These are phyloP conservation scores for Sclerotinia spermophila DNA, from an alignment of 2,329 filamentous ascomycete species.

Conservation along the genomic window DNA sequence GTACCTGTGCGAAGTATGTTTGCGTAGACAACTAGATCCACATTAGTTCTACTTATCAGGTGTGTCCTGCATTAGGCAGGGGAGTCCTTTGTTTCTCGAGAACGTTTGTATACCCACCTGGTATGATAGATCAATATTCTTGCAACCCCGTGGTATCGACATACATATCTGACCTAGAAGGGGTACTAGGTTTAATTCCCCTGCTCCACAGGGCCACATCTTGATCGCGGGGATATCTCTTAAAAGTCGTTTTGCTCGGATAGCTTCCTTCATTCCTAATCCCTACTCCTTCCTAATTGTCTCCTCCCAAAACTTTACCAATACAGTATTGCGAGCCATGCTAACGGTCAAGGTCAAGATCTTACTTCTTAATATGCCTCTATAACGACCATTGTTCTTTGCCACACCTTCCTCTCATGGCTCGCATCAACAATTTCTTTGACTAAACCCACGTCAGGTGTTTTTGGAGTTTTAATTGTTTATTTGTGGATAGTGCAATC, in stretches of 20 bases:
- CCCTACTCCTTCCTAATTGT: background rate
- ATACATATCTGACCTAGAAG: background rate
- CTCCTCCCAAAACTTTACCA: background rate
- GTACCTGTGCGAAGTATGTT: background rate
- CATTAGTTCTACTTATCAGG: background rate
- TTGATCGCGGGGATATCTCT: conserved; percentile 14
- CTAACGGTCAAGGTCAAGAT: conserved; percentile 8
- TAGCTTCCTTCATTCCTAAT: background rate
- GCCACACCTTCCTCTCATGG: background rate
- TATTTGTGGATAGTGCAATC: background rate
- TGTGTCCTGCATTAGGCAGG: background rate
- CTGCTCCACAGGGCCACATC: conserved; percentile 1
- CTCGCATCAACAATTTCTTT: background rate
- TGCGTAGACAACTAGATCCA: too few species aligned
- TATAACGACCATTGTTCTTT: background rate
- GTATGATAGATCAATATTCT: conserved; percentile 9
- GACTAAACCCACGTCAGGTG: conserved; percentile 11
- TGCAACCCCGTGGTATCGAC: background rate
- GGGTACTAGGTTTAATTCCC: background rate
- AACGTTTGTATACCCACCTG: background rate
- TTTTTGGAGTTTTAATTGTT: conserved; percentile 2
- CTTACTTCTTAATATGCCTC: background rate
- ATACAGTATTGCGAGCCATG: background rate
- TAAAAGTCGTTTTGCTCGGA: conserved; percentile 1
- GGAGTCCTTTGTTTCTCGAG: background rate